Conservation (phyloP, 2,329 filamentous ascomycete species). For the Beauveria pseudobassiana region DNA sequence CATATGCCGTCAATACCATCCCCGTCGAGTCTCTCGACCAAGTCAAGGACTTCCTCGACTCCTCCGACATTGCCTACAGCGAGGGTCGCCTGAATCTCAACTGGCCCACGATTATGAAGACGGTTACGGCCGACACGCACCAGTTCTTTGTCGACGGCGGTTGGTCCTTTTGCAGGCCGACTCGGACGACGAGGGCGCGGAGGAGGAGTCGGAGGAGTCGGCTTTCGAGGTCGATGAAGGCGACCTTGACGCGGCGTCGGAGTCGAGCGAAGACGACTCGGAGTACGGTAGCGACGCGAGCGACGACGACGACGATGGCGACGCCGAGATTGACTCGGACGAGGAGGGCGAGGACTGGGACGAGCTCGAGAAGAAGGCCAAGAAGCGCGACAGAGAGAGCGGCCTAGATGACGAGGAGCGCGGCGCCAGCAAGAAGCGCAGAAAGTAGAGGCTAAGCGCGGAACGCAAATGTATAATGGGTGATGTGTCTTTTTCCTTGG, state of each 20-base stretch:
- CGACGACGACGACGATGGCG: constrained; percentile 67
- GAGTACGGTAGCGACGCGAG: constrained; percentile 89
- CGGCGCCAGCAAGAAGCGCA: constrained; percentile 55
- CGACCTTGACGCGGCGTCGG: constrained; percentile 76
- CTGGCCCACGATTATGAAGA: constrained; percentile 99
- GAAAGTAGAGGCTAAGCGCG: constrained; percentile 21
- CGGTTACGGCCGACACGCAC: constrained; percentile 86
- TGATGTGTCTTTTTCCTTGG: neutral
- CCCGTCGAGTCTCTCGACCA: constrained; percentile 90
- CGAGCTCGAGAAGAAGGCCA: constrained; percentile 84
- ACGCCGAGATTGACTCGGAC: constrained; percentile 56
- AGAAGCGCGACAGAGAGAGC: constrained; percentile 67
- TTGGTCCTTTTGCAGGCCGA: constrained; percentile 88
- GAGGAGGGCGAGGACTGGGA: constrained; percentile 90
- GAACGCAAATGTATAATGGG: neutral
- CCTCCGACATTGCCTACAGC: constrained; percentile 85
- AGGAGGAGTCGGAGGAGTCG: constrained; percentile 75
- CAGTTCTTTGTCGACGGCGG: constrained; percentile 93
- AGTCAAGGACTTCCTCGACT: constrained; percentile 97
- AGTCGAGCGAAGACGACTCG: constrained; percentile 71
- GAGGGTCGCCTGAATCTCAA: constrained; percentile 97
- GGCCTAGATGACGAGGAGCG: constrained; percentile 58
- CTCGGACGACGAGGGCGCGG: constrained; percentile 70
- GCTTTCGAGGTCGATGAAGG: constrained; percentile 87
- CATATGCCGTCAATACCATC: constrained; percentile 95